These are phyloP conservation scores for Breynia disticha DNA, from an alignment of 441 rosid genomes.

Conservation along the genomic window DNA sequence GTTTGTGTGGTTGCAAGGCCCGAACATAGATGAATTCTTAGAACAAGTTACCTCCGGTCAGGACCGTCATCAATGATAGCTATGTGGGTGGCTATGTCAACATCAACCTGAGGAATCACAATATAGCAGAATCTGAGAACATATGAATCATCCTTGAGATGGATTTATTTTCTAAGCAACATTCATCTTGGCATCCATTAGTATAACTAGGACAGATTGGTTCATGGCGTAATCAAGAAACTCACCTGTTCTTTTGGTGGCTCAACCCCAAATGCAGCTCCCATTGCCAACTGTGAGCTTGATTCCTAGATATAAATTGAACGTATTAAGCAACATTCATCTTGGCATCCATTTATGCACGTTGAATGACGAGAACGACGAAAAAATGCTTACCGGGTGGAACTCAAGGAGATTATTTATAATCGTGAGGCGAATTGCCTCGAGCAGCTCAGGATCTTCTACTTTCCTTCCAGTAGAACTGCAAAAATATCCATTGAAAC, in stretches of 20 bases:
- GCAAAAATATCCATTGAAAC: constrained; percentile 21
- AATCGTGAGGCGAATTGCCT: constrained; percentile 90
- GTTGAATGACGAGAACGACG: constrained; percentile 4
- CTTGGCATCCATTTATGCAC: no score
- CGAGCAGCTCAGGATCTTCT: constrained; percentile 90
- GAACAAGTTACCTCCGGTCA: constrained; percentile 56
- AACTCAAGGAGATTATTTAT: constrained; percentile 80
- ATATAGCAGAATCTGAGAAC: constrained; percentile 10
- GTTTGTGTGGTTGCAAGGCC: not conserved
- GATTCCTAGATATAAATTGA: constrained; percentile 93
- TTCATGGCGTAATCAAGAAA: not conserved
- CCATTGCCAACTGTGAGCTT: constrained; percentile 92
- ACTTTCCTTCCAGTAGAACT: constrained; percentile 90
- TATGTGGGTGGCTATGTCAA: constrained; percentile 83
- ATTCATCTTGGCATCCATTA: no score
- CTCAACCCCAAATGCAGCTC: constrained; percentile 74
- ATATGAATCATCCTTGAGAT: not conserved
- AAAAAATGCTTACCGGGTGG: constrained; percentile 60
- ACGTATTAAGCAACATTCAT: no score
- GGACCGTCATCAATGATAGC: constrained; percentile 58
- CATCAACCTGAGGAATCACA: constrained; percentile 61
- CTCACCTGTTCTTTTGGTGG: constrained; percentile 59
- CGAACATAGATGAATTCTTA: not conserved
- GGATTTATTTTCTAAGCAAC: no score
- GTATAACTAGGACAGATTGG: no score